Base-by-base conservation (phyloP, 2,329 filamentous ascomycete species). In the Talaromyces sp. region DNA sequence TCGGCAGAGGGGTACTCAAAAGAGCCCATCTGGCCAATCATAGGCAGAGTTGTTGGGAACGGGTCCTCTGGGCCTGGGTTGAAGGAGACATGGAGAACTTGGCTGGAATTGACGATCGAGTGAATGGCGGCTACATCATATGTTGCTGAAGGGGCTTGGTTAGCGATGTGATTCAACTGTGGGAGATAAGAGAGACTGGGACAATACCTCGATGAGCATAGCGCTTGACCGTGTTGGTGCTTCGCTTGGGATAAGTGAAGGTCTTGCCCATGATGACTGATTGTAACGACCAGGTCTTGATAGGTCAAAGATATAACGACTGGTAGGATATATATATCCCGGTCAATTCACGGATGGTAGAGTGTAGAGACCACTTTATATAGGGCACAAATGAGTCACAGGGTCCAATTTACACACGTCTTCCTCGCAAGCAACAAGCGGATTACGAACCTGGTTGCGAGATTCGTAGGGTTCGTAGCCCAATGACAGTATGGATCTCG, bases 11-110 rank as follows among this genome's bases (percentile, higher is more conserved):
- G 87, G 61, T 78, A 77, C 9, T 80, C 80, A 71, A 88, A 95
- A 26, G 86, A 89, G 13, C 86, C 89, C 82, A 95, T 89, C 67
- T 90, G 86, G 56, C 90, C 90, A 68, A 96, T 90, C 90, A 96
- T 93, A 63, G 91, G 91, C 1, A 96, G 81, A 58, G 88, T 87
- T 56, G 86, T 84, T 3, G 91, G 90, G 70, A 93, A 95, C 0
- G 89, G 87, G 58, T 86, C 84, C 51, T 80, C 76, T 0, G 81
- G 76, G 4, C 80, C 78, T 1, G 83, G 80, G 56, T 82, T 84
- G 81, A 96, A 96, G 64, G 90, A 91, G 68, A 96, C 86, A 76
- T 96, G 88, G 17, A 95, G 81, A 55, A 96, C 83, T 41, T 85
- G 86, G n/a, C 84, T 84, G 21, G 81, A 80, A 75, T 93, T 92